Evolutionary conservation across 192 early-diverging fungal species (phyloP).

Genomic region (Coemansia sp.): DNA sequence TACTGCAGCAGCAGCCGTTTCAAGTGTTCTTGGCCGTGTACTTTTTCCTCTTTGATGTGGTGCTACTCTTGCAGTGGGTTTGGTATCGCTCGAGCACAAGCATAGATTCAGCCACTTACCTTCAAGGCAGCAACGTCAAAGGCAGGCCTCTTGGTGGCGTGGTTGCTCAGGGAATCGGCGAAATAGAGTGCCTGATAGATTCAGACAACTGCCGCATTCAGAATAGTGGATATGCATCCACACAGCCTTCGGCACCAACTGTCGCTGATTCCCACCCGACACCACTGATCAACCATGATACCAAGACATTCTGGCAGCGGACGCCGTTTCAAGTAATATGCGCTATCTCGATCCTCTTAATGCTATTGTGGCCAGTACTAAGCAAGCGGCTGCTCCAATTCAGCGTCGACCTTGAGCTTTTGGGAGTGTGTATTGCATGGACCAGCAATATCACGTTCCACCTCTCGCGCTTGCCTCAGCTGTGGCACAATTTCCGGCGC

Average conservation of each 20-base stretch:
- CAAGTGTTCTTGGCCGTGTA: constrained; percentile 53
- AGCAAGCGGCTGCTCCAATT: not conserved
- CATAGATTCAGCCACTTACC: not conserved
- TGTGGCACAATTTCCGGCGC: constrained; percentile 63
- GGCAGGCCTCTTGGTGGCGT: not conserved
- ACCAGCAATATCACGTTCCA: constrained; percentile 65
- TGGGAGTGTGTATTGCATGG: constrained; percentile 69
- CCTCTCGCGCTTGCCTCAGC: constrained; percentile 71
- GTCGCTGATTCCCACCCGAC: not conserved
- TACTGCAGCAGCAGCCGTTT: constrained; percentile 75
- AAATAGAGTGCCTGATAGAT: not conserved
- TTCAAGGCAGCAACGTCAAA: not conserved
- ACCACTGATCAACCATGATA: not conserved
- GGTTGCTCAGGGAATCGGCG: not conserved
- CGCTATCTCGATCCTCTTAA: not conserved
- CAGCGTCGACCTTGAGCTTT: not conserved
- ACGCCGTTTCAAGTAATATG: not conserved
- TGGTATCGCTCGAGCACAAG: constrained; percentile 13
- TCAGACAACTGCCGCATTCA: not conserved
- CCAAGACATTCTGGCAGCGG: not conserved
- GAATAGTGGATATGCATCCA: not conserved
- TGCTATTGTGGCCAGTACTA: constrained; percentile 5
- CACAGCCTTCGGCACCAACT: not conserved
- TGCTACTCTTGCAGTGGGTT: constrained; percentile 42
- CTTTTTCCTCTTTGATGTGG: constrained; percentile 45